These are phyloP conservation scores for Pleurotus sapidus DNA, from an alignment of 768 basidiomycete species.

Conservation along the genomic window DNA sequence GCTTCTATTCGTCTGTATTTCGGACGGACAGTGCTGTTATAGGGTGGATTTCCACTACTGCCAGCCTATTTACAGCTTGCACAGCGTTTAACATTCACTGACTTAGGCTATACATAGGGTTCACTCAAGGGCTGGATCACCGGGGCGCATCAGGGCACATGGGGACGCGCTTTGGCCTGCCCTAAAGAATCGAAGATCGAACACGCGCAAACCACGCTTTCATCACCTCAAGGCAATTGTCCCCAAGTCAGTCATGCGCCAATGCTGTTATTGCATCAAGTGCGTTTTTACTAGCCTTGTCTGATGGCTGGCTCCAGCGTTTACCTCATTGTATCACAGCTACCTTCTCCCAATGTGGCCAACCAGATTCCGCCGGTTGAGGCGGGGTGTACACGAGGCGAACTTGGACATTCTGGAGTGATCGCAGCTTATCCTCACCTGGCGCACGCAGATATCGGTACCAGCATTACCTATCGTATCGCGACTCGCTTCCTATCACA, in stretches of 20 bases:
- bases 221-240: slow-evolving; percentile 8
- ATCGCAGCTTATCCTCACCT: neutral
- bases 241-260: neutral
- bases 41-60: neutral
- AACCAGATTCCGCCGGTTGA: slow-evolving; percentile 1
- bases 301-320: slow-evolving; percentile 2
- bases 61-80: neutral
- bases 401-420: neutral
- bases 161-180: slow-evolving; percentile 4
- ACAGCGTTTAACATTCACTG: neutral
- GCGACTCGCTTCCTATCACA: neutral
- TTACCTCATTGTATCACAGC: slow-evolving; percentile 5
- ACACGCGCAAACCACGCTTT: slow-evolving; percentile 2
- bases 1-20: neutral
- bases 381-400: slow-evolving; percentile 1
- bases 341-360: neutral
- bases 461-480: neutral
- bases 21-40: neutral
- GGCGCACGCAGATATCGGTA: slow-evolving; percentile 7
- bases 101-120: neutral
- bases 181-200: neutral
- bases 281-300: neutral
- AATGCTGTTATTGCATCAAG: neutral
- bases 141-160: neutral
- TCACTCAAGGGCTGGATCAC: neutral